Evolutionary conservation across 441 rosid genomes (phyloP), one percentile per base, ranked within the genome.

Genomic region (Brassica hybrid): DNA sequence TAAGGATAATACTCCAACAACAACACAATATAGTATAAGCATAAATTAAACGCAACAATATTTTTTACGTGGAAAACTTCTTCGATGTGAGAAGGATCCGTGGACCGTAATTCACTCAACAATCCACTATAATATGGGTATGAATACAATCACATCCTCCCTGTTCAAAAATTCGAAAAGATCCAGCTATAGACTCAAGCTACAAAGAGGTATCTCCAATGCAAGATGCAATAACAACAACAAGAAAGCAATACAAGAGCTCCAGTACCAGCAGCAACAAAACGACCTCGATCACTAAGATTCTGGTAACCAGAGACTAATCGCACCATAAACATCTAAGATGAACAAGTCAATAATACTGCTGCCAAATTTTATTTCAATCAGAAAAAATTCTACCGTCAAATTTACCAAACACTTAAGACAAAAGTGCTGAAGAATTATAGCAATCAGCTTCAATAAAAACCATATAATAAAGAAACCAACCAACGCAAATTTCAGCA

Each of bases 181-280:
- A 38, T 38, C 43, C 43, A 38, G 43, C 43, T 38, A 9, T 3
- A 38, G 4, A 38, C 12, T 38, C 43, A 38, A 38, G 43, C 18
- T 50, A 14, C 17, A 16, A 52, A 16, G 21, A 52, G 4, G 4
- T 6, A 52, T 7, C 21, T 52, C 21, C 60, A 56, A 56, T 2
- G 9, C 60, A 56, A 17, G 25, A 17, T 56, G 2, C 45, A 38
- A 38, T 38, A 8, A 41, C 48, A 41, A 45, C 25, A 18, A 56
- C 27, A 56, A 56, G 13, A 56, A 21, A 59, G 63, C 64, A 59
- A 59, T 18, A 59, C 34, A 23, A 23, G 64, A 45, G 14, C 52
- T 45, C n/a, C 1, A 11, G 5, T 9, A 41, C 52, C 16, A 4
- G 6, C 52, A 45, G 13, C 52, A 45, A 5, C 52, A 45, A 45